Evolutionary conservation across 345 rosid genomes (phyloP).

Genomic region (Alliaria petiolata): DNA sequence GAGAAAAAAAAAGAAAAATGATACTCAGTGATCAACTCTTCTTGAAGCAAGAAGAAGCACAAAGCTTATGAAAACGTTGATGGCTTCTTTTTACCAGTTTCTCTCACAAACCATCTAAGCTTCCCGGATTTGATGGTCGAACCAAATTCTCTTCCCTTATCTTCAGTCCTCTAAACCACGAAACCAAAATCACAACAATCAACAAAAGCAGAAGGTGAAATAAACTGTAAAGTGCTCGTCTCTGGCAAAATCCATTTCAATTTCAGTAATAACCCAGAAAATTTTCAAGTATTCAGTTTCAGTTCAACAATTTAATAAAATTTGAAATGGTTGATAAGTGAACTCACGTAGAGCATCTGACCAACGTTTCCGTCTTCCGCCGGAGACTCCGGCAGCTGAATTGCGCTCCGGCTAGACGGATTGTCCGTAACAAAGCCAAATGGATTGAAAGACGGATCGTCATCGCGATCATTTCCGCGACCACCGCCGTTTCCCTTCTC

Average conservation of each 20-base stretch:
- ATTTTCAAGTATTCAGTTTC: neutral
- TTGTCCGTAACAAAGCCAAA: slow-evolving; percentile 86
- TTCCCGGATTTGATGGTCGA: slow-evolving; percentile 57
- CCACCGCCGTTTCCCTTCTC: no score
- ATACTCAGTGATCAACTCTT: neutral
- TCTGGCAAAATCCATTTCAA: neutral
- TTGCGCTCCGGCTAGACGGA: slow-evolving; percentile 81
- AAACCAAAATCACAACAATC: neutral
- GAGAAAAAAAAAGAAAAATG: neutral
- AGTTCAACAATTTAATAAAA: neutral
- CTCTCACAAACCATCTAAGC: slow-evolving; percentile 81
- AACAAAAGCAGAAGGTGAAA: neutral
- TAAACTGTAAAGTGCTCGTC: neutral
- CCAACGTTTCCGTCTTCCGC: slow-evolving; percentile 95
- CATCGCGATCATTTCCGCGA: slow-evolving; percentile 24
- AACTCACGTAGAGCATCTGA: slow-evolving; percentile 75
- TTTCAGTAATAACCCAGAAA: neutral
- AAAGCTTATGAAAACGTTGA: neutral
- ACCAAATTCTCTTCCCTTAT: slow-evolving; percentile 81
- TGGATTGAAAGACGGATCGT: slow-evolving; percentile 58
- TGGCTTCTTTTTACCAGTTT: slow-evolving; percentile 74
- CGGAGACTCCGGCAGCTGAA: slow-evolving; percentile 74
- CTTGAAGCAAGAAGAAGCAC: neutral
- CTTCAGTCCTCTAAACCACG: slow-evolving; percentile 66
- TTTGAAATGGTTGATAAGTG: neutral